Evolutionary conservation across 441 rosid species (phyloP), one percentile per base, ranked within the genome.

Genomic region (Breynia disticha): DNA sequence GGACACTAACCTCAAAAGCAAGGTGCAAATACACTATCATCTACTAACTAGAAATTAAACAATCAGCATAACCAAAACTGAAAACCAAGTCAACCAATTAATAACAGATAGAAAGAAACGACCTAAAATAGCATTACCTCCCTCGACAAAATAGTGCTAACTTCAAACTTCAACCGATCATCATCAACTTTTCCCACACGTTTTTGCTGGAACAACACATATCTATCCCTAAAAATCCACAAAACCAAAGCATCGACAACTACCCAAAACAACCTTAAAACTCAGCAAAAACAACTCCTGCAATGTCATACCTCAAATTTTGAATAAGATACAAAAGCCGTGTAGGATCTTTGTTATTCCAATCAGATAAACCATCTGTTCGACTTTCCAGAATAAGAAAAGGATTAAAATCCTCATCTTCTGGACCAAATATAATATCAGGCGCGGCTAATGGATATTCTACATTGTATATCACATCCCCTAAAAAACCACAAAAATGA

Each of bases 401-500:
- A 1, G 91, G 89, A 57, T 75, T 78, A 64, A 91, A 91, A 50
- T 63, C 76, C 55, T 79, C 95, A 65, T 91, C 98, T 19, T 82
- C 91, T 0, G 83, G 64, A 15, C 91, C 95, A 66, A 91, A 91
- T 48, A 91, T 62, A 65, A 91, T 70, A 75, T 91, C 98, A 0
- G 97, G 98, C 7, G 98, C 77, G n/a, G 72, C 65, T 13, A 67
- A 38, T 35, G 97, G 83, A 56, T 72, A 88, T 66, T 88, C 95
- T 1, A 81, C 81, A 71, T 91, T 82, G 78, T 81, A 91, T 19
- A 88, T 55, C 49, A 91, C 62, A 66, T 91, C 94, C 97, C 98
- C 98, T 91, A 58, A 39, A 39, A 10, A 13, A 14, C 41, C 41
- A 11, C 41, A 5, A 37, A 37, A 48, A 24, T 24, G n/a, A n/a